Evolutionary conservation across 2,329 filamentous ascomycete genomes (phyloP), one percentile per base, ranked within the genome.

Genomic region (Septoria petroselini): DNA sequence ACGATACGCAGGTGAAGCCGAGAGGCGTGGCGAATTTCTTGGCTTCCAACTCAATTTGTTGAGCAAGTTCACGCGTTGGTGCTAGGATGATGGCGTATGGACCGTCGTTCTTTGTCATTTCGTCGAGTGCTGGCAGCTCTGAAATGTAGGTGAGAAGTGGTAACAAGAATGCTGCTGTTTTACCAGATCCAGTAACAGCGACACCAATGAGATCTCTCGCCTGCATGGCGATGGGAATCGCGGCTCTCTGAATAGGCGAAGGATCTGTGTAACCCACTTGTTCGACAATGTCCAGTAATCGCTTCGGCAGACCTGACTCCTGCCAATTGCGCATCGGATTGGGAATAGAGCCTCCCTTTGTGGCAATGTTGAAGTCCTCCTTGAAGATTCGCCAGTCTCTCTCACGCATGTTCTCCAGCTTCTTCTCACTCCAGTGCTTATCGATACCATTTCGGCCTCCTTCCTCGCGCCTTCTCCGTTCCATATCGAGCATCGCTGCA

Each of bases 321-420:
- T 80, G 67, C 93, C 93, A 98, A 60, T 78, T 89, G 41, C 93
- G 89, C 91, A 98, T 97, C 0, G 93, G 93, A 63, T 97, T 91
- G 1, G 93, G 93, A 48, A 97, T 89, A 19, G 80, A 79, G 35
- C 91, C 91, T 50, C 93, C 93, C 70, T 95, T 97, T 7, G 90
- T 96, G 33, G 85, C 79, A 67, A 98, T 98, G 62, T 93, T 94
- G 73, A 95, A 97, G 70, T 98, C 91, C 70, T 97, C 93, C 72
- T 97, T 98, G 82, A 98, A 96, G 62, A 98, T 97, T 66, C 93
- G 88, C 93, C 93, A 98, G 71, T 98, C 93, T 68, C 93, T 80
- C 72, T 97, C 91, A 55, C 89, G 87, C 93, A 98, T 98, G 63
- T 95, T 88, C 11, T 87, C 83, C 55, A 97, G 75, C 55, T 79